Base-by-base conservation (phyloP, 2,329 filamentous ascomycete species). In the Colletotrichum scovillei region DNA sequence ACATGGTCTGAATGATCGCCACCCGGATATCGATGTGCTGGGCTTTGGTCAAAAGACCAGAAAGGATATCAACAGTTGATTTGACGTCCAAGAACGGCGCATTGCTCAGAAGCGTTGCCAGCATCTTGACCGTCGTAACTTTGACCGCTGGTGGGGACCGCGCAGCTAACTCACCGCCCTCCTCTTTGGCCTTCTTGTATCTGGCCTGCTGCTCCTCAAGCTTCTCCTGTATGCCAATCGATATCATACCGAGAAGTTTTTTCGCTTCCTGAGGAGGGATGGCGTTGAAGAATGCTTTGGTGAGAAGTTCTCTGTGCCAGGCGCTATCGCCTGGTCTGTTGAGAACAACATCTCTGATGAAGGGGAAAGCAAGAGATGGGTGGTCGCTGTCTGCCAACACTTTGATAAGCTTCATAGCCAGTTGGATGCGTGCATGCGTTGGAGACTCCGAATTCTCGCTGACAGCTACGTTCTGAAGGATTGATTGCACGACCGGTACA, bases 41-140 rank as follows among this genome's bases (percentile, higher is more conserved):
- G 12, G 69, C 38, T 26, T 64, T 72, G 14, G 35, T 30, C 9
- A 72, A 2, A 14, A 72, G 16, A 38, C 49, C 22, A 11, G 11
- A 22, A 22, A 68, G 57, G 32, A 72, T 58, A 1, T 35, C 38
- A n/a, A 68, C 28, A 8, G 64, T 35, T 11, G 22, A 42, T 16
- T 11, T 19, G 9, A 30, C 5, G 4, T 59, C 24, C 8, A 70
- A 14, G 55, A 67, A 67, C 14, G 35, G 64, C 16, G 69, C 30
- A 32, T 68, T 49, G 12, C 64, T 56, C 11, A 72, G 57, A 12
- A 72, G 64, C 26, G 58, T 62, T 19, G 52, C 69, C 5, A 72
- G 35, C 69, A 63, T 63, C 9, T 67, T 72, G 14, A 72, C 69
- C 4, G 69, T 72, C 5, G 63, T 63, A 35, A 72, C 64, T 30